Percentiles rank a stretch among this genome's conserved stretches.
These are phyloP conservation scores for Macroventuria anomochaeta DNA, from an alignment of 2,329 filamentous ascomycete genomes.

Conservation along the genomic window DNA sequence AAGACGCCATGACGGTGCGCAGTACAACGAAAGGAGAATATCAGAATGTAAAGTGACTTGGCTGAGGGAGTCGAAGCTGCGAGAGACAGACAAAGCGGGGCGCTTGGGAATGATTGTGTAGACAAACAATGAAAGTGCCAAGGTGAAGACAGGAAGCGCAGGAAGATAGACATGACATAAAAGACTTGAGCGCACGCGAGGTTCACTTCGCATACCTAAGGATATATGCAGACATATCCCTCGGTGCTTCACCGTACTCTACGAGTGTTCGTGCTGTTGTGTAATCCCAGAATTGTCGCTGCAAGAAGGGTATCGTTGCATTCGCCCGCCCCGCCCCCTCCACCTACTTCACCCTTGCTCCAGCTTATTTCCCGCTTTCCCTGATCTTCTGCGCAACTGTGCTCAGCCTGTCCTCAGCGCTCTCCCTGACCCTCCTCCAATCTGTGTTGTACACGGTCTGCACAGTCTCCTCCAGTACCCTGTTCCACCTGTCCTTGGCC, in stretches of 20 bases:
- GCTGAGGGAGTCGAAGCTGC: background rate
- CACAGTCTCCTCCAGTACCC: slow-evolving; percentile 53
- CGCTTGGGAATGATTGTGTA: background rate
- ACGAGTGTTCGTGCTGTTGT: slow-evolving; percentile 3
- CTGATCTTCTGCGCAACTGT: slow-evolving; percentile 44
- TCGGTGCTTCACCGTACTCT: slow-evolving; percentile 7
- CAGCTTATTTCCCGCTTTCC: slow-evolving; percentile 37
- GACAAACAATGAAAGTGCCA: slow-evolving; percentile 2
- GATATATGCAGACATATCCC: background rate
- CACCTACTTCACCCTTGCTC: background rate
- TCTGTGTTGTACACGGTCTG: slow-evolving; percentile 53
- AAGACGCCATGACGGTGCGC: slow-evolving; percentile 32
- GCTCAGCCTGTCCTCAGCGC: slow-evolving; percentile 51
- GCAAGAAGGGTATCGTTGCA: slow-evolving; percentile 31
- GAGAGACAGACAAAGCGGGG: background rate
- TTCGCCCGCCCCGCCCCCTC: slow-evolving; percentile 1
- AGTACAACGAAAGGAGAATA: background rate
- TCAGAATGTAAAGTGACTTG: background rate
- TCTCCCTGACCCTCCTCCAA: slow-evolving; percentile 52
- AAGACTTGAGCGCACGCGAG: background rate
- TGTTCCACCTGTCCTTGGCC: slow-evolving; percentile 59
- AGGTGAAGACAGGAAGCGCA: slow-evolving; percentile 10
- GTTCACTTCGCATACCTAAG: background rate
- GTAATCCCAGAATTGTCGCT: slow-evolving; percentile 12
- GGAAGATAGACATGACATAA: background rate